Conservation (phyloP, 345 rosid species). For the Salix suchowensis region DNA sequence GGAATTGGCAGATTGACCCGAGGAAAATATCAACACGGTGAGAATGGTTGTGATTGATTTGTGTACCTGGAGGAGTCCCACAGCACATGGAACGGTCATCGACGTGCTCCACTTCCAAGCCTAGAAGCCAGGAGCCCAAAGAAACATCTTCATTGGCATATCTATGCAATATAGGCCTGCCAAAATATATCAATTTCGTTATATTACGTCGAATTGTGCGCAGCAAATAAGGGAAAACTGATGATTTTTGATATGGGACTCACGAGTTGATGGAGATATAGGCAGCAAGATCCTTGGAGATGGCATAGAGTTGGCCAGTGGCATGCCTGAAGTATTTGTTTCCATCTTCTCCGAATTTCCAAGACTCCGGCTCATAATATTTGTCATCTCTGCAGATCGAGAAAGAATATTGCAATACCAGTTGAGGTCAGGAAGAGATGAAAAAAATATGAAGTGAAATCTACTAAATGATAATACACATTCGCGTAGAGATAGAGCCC, state of each 20-base stretch:
- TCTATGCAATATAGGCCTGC: conserved; percentile 73
- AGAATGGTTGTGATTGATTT: background rate
- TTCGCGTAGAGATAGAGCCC: too few relatives aligned
- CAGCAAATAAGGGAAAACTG: too few relatives aligned
- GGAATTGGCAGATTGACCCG: background rate
- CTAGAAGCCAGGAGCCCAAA: conserved; percentile 75
- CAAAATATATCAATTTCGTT: background rate
- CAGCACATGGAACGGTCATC: conserved; percentile 86
- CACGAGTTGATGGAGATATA: conserved; percentile 73
- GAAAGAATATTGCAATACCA: background rate
- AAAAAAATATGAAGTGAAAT: too few relatives aligned
- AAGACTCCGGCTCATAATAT: conserved; percentile 83
- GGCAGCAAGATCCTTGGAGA: conserved; percentile 83
- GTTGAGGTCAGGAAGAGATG: too few relatives aligned
- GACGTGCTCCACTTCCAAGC: conserved; percentile 77
- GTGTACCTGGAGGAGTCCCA: conserved; percentile 73
- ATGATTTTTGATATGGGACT: conserved; percentile 3
- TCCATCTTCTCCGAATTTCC: conserved; percentile 96
- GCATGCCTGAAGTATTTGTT: conserved; percentile 91
- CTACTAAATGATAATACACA: too few relatives aligned
- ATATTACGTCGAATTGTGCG: too few relatives aligned
- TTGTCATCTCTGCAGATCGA: conserved; percentile 50
- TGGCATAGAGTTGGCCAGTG: conserved; percentile 80
- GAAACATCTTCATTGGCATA: conserved; percentile 96
- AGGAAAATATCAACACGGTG: too few relatives aligned